Base-by-base conservation (phyloP, 202 grass and related monocot genomes). In the Zizania palustris region DNA sequence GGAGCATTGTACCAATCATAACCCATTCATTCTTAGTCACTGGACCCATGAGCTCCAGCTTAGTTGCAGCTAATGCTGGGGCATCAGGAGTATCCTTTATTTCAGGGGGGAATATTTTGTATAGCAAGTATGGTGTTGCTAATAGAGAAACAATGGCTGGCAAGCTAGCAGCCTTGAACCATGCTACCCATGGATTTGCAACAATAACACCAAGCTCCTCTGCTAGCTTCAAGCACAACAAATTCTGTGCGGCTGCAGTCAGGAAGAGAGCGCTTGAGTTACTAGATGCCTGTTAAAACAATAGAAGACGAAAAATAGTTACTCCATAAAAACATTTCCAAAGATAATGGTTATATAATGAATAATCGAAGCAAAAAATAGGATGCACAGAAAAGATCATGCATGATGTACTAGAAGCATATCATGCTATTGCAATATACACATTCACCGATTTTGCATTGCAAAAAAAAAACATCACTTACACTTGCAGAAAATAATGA, bases 151-250 rank as follows among this genome's bases (percentile, higher is more conserved):
- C 39, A 84, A 93, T 83, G 67, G 96, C 96, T 15, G 92, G 92
- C 69, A 99, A 93, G 83, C 92, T 93, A 71, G 96, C 92, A 73
- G 83, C 92, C 66, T 90, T 85, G 81, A 99, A 96, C 96, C 96
- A 99, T 62, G 80, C 33, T 19, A 96, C 72, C 96, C 96, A 99
- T 70, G 96, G 96, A 86, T 87, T 95, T 69, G 75, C 65, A 50
- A 99, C 80, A 53, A 74, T 58, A 16, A 99, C 86, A 77, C 92
- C 96, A 84, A 99, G 83, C 69, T 99, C 96, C 76, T 99, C 89
- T 65, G 96, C 96, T 60, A 99, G 60, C 84, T 90, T 99, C 81
- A 99, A 89, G 74, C 96, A 99, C 68, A 95, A 81, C 38, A 99
- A 79, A 76, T 99, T 99, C 81, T 99, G 96, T 85, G 96, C 91